Percentiles rank a stretch among this genome's conserved stretches.
Conservation (phyloP, 805 yeast genomes). For the Kazachstania psychrophila region DNA sequence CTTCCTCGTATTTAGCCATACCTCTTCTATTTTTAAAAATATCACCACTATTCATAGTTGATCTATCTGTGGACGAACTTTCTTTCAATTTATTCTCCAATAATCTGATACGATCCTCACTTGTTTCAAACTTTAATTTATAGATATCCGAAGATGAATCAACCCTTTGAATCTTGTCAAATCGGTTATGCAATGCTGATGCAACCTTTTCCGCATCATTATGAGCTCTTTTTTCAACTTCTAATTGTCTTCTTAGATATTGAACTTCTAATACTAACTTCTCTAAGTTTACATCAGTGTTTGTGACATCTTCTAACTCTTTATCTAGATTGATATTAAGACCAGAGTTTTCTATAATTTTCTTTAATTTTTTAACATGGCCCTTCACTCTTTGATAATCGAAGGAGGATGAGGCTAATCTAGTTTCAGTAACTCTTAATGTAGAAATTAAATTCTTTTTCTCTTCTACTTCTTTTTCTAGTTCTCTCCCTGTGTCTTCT, state of each 20-base stretch:
- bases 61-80: conserved; percentile 19
- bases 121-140: conserved; percentile 39
- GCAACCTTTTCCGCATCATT: conserved; percentile 41
- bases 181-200: conserved; percentile 19
- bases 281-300: conserved; percentile 25
- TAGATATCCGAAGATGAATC: conserved; percentile 31
- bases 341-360: conserved; percentile 20
- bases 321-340: conserved; percentile 22
- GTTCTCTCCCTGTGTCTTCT: conserved; percentile 41
- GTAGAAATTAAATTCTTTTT: conserved; percentile 45
- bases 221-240: conserved; percentile 43
- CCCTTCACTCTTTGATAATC: conserved; percentile 44
- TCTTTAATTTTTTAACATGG: conserved; percentile 33
- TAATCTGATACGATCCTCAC: conserved; percentile 36
- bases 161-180: conserved; percentile 20
- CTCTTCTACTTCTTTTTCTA: conserved; percentile 38
- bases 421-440: conserved; percentile 47
- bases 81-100: conserved; percentile 32
- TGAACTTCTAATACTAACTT: conserved; percentile 37
- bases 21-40: conserved; percentile 23
- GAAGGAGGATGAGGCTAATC: conserved; percentile 56
- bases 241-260: conserved; percentile 38
- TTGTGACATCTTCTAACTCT: conserved; percentile 10
- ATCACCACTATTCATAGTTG: conserved; percentile 21
- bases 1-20: conserved; percentile 27